Base-by-base conservation (phyloP, 495 filamentous ascomycete genomes). In the Thozetella sp. region DNA sequence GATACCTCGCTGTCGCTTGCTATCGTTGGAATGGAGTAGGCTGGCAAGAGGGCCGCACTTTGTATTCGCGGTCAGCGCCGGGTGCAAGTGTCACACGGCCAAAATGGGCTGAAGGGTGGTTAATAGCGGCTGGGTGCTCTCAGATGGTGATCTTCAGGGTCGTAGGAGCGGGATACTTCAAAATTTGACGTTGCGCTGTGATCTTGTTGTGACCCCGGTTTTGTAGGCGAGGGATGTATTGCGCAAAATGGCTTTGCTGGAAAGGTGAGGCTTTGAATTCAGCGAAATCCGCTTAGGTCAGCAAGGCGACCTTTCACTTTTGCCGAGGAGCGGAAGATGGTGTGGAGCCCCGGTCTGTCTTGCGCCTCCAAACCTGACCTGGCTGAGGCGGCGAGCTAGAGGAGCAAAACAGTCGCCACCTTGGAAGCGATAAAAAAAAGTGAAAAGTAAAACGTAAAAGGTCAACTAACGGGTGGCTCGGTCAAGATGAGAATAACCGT, bases 221-320 rank as follows among this genome's bases (percentile, higher is more conserved):
- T 48, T 20, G 43, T 13, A 48, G 43, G 43, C 43, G 43, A 48
- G 43, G 10, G 43, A 48, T 48, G 43, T 48, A 48, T 13, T 48
- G 43, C 43, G 43, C n/a, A 48, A 48, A 48, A 48, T 48, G 11
- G 43, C 43, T 48, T 48, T 48, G 43, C 20, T 10, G 43, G 43
- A 48, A 48, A 48, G 43, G 43, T 20, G 43, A 48, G 43, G 43
- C 43, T 48, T 48, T 48, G 43, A 48, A 48, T 10, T 48, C 43
- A 48, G 43, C 43, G 43, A 48, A 19, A 48, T n/a, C 43, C 6
- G 43, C 43, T 48, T 48, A 48, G 43, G 43, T 48, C 43, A 48
- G 43, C 43, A 48, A 48, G 43, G 43, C 43, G 6, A 6, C 30
- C 4, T 4, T 11, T 20, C 43, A 48, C 9, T 48, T 48, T 48